Conservation (phyloP, 1,284 basidiomycete genomes). For the Nidula niveotomentosa region DNA sequence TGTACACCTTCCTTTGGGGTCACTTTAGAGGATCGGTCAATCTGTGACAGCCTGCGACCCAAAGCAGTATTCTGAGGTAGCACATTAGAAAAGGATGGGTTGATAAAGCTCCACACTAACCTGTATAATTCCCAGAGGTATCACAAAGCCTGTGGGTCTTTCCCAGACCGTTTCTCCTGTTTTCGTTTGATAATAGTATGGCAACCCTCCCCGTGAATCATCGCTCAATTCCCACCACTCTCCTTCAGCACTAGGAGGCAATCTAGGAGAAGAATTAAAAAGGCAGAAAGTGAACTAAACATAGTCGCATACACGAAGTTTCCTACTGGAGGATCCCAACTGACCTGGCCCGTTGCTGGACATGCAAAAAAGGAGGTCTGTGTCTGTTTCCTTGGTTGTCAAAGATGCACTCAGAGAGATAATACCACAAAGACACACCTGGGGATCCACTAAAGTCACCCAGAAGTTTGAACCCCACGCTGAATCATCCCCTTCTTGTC, state of each 20-base stretch:
- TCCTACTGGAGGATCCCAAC: constrained; percentile 90
- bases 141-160: constrained; percentile 82
- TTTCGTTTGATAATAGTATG: constrained; percentile 93
- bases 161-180: constrained; percentile 90
- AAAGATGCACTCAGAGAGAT: constrained; percentile 5
- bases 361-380: constrained; percentile 89
- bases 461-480: constrained; percentile 85
- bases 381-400: constrained; percentile 45
- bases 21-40: constrained; percentile 37
- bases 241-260: constrained; percentile 83
- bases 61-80: constrained; percentile 68
- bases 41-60: constrained; percentile 62
- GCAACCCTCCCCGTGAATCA: constrained; percentile 72
- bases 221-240: constrained; percentile 97
- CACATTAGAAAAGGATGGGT: neutral
- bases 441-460: constrained; percentile 82
- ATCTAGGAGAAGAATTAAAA: constrained; percentile 35
- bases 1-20: constrained; percentile 13
- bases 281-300: constrained; percentile 2
- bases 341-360: constrained; percentile 88
- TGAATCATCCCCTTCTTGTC: constrained; percentile 38
- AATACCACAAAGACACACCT: constrained; percentile 44
- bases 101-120: constrained; percentile 30
- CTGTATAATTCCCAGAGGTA: constrained; percentile 88
- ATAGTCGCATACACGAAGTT: constrained; percentile 72